Percentiles rank a stretch among this genome's conserved stretches.
phyloP scores from a whole-genome alignment of 192 early-diverging fungal species.

The Umbelopsis sp. region DNA sequence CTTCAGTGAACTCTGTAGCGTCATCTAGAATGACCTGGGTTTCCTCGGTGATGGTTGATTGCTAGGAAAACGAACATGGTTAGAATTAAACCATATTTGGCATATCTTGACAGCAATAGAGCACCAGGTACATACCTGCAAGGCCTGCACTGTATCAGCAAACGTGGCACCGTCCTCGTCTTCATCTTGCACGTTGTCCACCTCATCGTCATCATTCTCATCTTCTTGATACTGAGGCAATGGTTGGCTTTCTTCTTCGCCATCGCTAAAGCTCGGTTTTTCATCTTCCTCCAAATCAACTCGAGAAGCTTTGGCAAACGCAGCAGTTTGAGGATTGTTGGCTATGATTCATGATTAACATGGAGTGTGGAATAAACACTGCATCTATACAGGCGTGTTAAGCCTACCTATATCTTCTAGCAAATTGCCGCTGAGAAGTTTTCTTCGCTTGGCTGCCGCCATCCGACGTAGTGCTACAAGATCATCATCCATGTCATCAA shows the following conservation, averaged over 20 bases:
- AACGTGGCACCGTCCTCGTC: constrained; percentile 15
- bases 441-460: constrained; percentile 32
- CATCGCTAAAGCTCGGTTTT: constrained; percentile 30
- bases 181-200: not conserved
- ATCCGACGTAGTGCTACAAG: constrained; percentile 32
- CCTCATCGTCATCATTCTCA: constrained; percentile 24
- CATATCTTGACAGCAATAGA: not conserved
- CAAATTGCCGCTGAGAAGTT: constrained; percentile 28
- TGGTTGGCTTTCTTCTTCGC: constrained; percentile 28
- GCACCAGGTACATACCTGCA: not conserved
- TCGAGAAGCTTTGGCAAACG: constrained; percentile 45
- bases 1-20: not conserved
- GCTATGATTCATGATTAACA: not conserved
- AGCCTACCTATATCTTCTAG: constrained; percentile 30
- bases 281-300: constrained; percentile 27
- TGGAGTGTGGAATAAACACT: not conserved
- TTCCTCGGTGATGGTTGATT: not conserved
- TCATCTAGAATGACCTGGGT: not conserved
- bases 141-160: not conserved
- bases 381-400: not conserved
- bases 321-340: constrained; percentile 36
- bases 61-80: not conserved
- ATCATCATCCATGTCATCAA: constrained; percentile 39
- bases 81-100: too few species aligned
- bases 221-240: not conserved